phyloP scores from a whole-genome alignment of 1,139 yeast species.

The Zygosaccharomyces pseudobailii region DNA sequence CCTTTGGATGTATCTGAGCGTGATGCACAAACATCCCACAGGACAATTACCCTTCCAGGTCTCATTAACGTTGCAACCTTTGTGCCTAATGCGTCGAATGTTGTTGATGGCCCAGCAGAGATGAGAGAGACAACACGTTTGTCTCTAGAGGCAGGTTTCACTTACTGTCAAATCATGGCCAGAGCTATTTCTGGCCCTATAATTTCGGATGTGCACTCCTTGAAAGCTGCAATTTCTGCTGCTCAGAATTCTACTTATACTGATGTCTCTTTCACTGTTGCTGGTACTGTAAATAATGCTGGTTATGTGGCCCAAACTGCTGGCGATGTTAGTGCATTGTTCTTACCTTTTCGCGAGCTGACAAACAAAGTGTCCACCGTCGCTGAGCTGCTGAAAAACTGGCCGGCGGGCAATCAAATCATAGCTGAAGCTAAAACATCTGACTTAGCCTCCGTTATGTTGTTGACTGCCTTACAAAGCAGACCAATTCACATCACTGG shows the following conservation, averaged over 20 bases:
- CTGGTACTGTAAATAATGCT: constrained; percentile 72
- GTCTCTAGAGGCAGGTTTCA: constrained; percentile 82
- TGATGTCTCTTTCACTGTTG: constrained; percentile 77
- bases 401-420: constrained; percentile 85
- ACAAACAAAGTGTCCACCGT: constrained; percentile 67
- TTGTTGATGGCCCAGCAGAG: constrained; percentile 41
- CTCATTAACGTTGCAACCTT: constrained; percentile 77
- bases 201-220: constrained; percentile 59
- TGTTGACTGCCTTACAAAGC: constrained; percentile 83
- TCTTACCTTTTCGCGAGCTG: constrained; percentile 74
- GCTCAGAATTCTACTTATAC: constrained; percentile 63
- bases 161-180: constrained; percentile 79
- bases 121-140: constrained; percentile 65
- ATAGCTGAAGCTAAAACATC: constrained; percentile 91
- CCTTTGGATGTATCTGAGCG: constrained; percentile 64
- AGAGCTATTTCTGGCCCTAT: constrained; percentile 59
- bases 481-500: constrained; percentile 87
- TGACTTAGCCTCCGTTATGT: constrained; percentile 82
- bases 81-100: constrained; percentile 61
- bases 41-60: constrained; percentile 80
- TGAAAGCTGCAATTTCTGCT: constrained; percentile 57
- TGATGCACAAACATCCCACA: constrained; percentile 90
- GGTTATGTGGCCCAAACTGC: constrained; percentile 59
- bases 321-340: constrained; percentile 69
- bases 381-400: constrained; percentile 70